Conservation (phyloP, 192 early-diverging fungal species). For the Coemansia sp. region DNA sequence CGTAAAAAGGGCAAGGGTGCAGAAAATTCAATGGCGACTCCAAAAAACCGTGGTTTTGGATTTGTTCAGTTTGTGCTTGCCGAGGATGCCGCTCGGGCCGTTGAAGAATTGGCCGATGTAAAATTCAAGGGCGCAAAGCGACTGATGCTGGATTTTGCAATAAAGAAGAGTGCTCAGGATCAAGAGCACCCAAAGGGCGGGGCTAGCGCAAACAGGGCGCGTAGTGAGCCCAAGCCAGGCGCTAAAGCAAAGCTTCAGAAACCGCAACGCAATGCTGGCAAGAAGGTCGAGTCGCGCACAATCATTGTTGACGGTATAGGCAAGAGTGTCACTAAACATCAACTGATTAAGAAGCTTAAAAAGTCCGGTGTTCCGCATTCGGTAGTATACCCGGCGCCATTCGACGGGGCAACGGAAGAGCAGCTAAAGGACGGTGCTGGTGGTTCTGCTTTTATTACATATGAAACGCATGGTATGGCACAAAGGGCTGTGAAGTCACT, state of each 20-base stretch:
- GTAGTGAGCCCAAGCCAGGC: conserved; percentile 12
- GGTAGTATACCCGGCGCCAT: conserved; percentile 62
- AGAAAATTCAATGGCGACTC: conserved; percentile 3
- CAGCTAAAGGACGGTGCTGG: conserved; percentile 50
- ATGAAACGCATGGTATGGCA: conserved; percentile 39
- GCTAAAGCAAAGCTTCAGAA: conserved; percentile 17
- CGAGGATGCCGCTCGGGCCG: conserved; percentile 65
- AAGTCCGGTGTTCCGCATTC: conserved; percentile 59
- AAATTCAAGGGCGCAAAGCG: conserved; percentile 73
- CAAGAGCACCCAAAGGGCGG: not conserved
- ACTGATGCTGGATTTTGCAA: conserved; percentile 79
- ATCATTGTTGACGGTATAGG: conserved; percentile 58
- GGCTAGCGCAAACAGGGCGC: conserved; percentile 12
- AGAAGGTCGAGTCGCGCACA: conserved; percentile 26
- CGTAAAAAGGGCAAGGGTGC: conserved; percentile 14
- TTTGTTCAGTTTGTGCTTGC: conserved; percentile 80
- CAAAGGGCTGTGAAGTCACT: conserved; percentile 62
- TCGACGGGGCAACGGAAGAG: conserved; percentile 37
- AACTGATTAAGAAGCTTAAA: conserved; percentile 70
- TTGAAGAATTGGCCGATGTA: conserved; percentile 70
- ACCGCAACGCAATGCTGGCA: conserved; percentile 3
- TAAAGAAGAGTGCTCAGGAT: conserved; percentile 39
- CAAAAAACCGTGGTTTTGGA: conserved; percentile 82
- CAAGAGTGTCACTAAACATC: conserved; percentile 68
- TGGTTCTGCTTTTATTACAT: conserved; percentile 45